Conservation (phyloP, 192 early-diverging fungal species). For the Coemansia sp. region DNA sequence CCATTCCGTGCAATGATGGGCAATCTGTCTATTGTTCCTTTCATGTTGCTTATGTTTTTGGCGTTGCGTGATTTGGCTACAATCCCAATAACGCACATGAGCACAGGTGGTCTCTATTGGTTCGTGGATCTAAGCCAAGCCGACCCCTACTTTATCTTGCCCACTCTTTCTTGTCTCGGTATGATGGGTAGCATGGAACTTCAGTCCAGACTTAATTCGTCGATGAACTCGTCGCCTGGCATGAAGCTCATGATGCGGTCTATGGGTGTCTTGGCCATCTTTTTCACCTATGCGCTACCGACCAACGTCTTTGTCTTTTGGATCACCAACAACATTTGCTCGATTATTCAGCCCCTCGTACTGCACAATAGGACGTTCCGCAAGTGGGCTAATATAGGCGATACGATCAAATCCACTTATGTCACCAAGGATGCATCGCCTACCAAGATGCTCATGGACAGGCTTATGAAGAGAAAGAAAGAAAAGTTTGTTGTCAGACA, state of each 20-base stretch:
- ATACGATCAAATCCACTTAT: conserved; percentile 29
- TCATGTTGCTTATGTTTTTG: conserved; percentile 85
- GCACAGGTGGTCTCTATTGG: conserved; percentile 77
- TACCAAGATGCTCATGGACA: neutral
- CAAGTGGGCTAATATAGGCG: conserved; percentile 61
- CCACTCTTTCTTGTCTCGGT: conserved; percentile 64
- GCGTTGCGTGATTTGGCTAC: conserved; percentile 78
- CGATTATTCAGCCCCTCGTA: conserved; percentile 66
- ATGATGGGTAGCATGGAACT: conserved; percentile 76
- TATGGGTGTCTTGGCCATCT: conserved; percentile 47
- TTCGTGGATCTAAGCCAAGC: conserved; percentile 77
- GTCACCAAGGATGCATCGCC: neutral
- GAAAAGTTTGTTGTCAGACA: conserved; percentile 22
- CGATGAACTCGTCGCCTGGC: conserved; percentile 8
- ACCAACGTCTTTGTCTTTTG: conserved; percentile 80
- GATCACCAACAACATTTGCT: conserved; percentile 74
- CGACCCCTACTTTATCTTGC: conserved; percentile 85
- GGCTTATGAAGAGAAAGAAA: conserved; percentile 19
- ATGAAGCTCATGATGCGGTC: conserved; percentile 56
- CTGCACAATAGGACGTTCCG: conserved; percentile 65
- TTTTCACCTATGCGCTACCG: conserved; percentile 56
- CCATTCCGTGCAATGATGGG: conserved; percentile 64
- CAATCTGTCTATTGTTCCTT: conserved; percentile 70
- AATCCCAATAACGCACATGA: conserved; percentile 78
- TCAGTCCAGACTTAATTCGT: conserved; percentile 24